These are phyloP conservation scores for Saraca asoca DNA, from an alignment of 331 rosid genomes.

Conservation along the genomic window DNA sequence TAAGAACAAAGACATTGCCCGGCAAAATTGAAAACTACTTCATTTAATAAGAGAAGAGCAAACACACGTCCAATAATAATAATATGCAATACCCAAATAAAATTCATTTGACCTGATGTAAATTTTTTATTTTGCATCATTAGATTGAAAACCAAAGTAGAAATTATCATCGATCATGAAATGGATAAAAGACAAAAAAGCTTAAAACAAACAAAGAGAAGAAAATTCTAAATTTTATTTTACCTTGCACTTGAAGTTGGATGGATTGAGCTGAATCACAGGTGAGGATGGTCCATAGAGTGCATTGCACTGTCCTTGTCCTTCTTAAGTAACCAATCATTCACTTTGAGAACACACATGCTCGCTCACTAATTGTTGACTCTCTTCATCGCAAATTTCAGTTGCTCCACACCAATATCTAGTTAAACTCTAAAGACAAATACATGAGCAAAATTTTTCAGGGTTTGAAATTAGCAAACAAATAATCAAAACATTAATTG, in stretches of 20 bases:
- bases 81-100: constrained; percentile 25
- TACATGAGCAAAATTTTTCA: too few species aligned
- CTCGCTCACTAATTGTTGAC: too few species aligned
- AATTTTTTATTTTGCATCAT: too few species aligned
- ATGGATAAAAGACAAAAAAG: not conserved
- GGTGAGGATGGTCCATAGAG: constrained; percentile 91
- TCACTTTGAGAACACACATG: too few species aligned
- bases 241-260: constrained; percentile 98
- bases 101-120: too few species aligned
- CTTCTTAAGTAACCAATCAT: too few species aligned
- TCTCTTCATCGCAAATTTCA: too few species aligned
- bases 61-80: not conserved
- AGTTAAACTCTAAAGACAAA: too few species aligned
- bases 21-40: not conserved
- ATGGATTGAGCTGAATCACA: constrained; percentile 82
- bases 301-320: too few species aligned
- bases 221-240: constrained; percentile 11
- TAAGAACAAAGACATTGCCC: not conserved
- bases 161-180: constrained; percentile 28
- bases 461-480: too few species aligned
- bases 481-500: too few species aligned
- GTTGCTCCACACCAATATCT: too few species aligned
- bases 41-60: not conserved
- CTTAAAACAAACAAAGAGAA: not conserved
- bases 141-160: not conserved